Evolutionary conservation across 2,329 filamentous ascomycete genomes (phyloP).

Genomic region (Calonectria pauciramosa): DNA sequence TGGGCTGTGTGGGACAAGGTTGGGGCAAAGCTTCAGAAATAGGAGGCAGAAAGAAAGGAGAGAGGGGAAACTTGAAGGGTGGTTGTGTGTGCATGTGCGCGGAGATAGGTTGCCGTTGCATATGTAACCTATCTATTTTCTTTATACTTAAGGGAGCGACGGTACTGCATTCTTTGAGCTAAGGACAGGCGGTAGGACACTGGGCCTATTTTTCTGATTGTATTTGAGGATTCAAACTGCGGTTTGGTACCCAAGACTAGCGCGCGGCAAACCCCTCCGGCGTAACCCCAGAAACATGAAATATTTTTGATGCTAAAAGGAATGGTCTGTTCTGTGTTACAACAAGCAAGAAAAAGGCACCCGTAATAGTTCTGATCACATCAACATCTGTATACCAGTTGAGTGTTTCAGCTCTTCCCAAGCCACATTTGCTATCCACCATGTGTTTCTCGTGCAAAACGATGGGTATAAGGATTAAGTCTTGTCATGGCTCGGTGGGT

Average conservation of each 20-base stretch:
- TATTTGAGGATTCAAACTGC: not conserved
- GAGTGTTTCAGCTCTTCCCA: not conserved
- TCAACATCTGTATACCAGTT: not conserved
- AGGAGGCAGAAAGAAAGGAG: not conserved
- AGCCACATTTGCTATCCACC: not conserved
- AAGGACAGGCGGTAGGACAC: not conserved
- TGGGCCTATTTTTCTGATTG: slow-evolving; percentile 9
- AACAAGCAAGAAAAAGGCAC: not conserved
- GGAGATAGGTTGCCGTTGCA: slow-evolving; percentile 10
- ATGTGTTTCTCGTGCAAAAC: not conserved
- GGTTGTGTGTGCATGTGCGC: not conserved
- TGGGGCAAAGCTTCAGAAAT: slow-evolving; percentile 41
- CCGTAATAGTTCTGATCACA: not conserved
- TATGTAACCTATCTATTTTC: not conserved
- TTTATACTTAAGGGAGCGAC: not conserved
- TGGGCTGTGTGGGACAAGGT: slow-evolving; percentile 72
- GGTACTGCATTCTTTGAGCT: not conserved
- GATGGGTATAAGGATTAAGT: not conserved
- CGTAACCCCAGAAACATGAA: not conserved
- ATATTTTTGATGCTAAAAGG: not conserved
- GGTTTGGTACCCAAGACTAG: not conserved
- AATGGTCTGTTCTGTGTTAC: not conserved
- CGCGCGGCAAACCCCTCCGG: not conserved
- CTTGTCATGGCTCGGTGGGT: not conserved
- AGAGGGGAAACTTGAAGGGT: not conserved